Evolutionary conservation across 1,139 yeast species (phyloP), one percentile per base, ranked within the genome.

Genomic region (Zygosaccharomyces pseudobailii): DNA sequence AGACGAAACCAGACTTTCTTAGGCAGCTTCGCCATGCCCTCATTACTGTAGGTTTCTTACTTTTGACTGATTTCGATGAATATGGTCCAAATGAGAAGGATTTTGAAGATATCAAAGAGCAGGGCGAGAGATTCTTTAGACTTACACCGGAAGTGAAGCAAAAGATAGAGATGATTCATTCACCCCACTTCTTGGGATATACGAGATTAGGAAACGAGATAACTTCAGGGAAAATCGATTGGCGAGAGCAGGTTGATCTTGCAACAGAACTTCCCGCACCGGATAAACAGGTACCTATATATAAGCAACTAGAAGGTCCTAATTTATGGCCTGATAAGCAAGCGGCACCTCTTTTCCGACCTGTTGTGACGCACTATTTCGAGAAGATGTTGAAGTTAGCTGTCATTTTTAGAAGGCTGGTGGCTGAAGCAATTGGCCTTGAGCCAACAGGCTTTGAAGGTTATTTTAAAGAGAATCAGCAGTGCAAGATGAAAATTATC

Each of bases 211-310:
- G 86, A 4, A 82, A 82, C 53, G 88, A 83, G 59, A 75, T 79
- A 48, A 83, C 89, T 0, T 80, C 84, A 5, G 68, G 70, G 38
- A 72, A 72, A 33, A 73, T 79, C 6, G 88, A 82, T 56, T 74
- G 84, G 77, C 69, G 88, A 52, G 87, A 82, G 57, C 87, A 82
- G 65, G 78, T 79, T 51, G 88, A 82, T 58, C 70, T 82, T 52
- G 87, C 81, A 3, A 79, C 84, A 1, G 84, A 80, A 47, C 66
- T 78, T 22, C 77, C 79, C 1, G 71, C 74, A 5, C 81, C 82
- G 0, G 28, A 50, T 3, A 54, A 66, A 19, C 72, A 64, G 10
- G 76, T 71, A 22, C 84, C 83, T 0, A 55, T 77, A 17, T 82
- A 82, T 68, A 67, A 70, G 47, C 78, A 80, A 53, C 71, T 82